phyloP scores from a whole-genome alignment of 208 protist species.

The Leishmania lainsoni region DNA sequence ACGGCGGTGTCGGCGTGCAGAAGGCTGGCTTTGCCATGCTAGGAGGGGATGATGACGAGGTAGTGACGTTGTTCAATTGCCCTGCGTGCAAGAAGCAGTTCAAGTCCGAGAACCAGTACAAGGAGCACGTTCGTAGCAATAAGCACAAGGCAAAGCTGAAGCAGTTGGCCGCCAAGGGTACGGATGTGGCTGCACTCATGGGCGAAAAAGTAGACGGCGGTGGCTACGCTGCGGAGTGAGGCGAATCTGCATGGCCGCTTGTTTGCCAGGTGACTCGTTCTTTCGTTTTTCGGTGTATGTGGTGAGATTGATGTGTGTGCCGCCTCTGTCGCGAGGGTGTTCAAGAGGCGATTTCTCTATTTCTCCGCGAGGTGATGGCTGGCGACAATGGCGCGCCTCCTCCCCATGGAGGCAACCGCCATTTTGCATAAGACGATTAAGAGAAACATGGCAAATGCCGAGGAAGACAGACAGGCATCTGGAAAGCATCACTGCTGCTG shows the following conservation, averaged over 20 bases:
- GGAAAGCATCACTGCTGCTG: not conserved
- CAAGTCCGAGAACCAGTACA: slow-evolving; percentile 81
- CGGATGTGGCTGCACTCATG: slow-evolving; percentile 76
- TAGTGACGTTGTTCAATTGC: slow-evolving; percentile 57
- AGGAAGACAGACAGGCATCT: not conserved
- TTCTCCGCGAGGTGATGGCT: not conserved
- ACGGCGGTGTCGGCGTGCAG: slow-evolving; percentile 40
- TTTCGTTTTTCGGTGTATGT: not conserved
- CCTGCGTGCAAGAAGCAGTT: slow-evolving; percentile 90
- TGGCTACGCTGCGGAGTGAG: slow-evolving; percentile 3
- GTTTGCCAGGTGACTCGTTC: not conserved
- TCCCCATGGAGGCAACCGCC: not conserved
- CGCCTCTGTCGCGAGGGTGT: not conserved
- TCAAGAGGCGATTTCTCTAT: not conserved
- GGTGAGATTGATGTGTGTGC: not conserved
- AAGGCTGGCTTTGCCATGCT: slow-evolving; percentile 80
- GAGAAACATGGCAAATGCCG: not conserved
- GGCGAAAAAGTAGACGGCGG: slow-evolving; percentile 27
- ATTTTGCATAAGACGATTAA: not conserved
- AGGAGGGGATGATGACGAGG: slow-evolving; percentile 28
- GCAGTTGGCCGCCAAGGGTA: slow-evolving; percentile 81
- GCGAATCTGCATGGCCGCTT: not conserved
- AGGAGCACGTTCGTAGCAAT: slow-evolving; percentile 85
- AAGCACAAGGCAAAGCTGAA: slow-evolving; percentile 91
- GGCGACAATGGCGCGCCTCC: not conserved